These are phyloP conservation scores for Lotmaria passim DNA, from an alignment of 208 protist genomes.

Conservation along the genomic window DNA sequence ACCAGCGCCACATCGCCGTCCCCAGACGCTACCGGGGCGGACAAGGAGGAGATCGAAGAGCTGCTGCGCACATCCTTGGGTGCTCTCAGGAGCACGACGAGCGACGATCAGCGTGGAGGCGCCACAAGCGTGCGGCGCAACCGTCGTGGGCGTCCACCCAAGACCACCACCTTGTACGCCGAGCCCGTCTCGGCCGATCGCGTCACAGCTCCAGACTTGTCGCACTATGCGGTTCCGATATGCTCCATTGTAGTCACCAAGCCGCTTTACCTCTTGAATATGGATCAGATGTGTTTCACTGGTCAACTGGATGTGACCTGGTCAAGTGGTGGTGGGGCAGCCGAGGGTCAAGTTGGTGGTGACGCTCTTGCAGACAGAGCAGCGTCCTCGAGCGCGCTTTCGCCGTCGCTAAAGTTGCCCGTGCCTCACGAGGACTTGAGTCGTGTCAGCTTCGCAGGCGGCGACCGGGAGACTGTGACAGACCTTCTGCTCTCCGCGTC, in stretches of 20 bases:
- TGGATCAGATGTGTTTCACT: constrained; percentile 50
- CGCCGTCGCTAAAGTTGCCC: too few species aligned
- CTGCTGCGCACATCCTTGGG: too few species aligned
- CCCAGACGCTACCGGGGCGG: too few species aligned
- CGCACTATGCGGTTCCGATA: constrained; percentile 47
- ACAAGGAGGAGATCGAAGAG: not conserved
- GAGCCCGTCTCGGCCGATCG: not conserved
- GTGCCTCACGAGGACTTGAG: too few species aligned
- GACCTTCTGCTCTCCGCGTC: too few species aligned
- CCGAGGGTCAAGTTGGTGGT: not conserved
- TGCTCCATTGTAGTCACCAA: constrained; percentile 31
- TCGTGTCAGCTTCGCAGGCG: too few species aligned
- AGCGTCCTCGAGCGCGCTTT: too few species aligned
- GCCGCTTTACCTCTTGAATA: constrained; percentile 50
- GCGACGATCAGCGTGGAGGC: not conserved
- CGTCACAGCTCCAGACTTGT: not conserved
- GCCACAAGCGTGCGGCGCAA: too few species aligned
- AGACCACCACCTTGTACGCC: not conserved
- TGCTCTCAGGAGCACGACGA: not conserved
- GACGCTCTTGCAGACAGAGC: not conserved
- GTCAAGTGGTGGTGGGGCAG: not conserved
- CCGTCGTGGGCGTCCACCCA: not conserved
- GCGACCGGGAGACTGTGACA: too few species aligned
- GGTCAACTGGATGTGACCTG: too few species aligned
- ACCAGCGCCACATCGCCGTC: too few species aligned